Evolutionary conservation across 495 filamentous ascomycete species (phyloP), one percentile per base, ranked within the genome.

Genomic region (Xylaria telfairii): DNA sequence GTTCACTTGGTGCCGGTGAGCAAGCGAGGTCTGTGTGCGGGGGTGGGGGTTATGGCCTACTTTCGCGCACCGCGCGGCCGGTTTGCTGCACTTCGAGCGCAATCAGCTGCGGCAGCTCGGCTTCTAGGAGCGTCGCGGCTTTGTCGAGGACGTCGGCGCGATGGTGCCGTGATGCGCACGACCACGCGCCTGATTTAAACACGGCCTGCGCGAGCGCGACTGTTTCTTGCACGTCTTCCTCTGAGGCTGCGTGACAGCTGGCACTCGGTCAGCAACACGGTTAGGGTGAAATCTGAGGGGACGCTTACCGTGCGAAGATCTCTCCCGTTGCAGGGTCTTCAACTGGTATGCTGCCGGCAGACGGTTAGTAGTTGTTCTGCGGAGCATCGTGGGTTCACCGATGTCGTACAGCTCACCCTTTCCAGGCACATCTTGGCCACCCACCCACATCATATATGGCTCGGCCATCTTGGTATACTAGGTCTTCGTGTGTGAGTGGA

Each of bases 11-110:
- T n/a, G 0, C 21, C n/a, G 37, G 15, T 32, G 13, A 17, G 65
- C 59, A 1, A 59, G 65, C 13, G 10, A 12, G 32, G 8, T 39
- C 2, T 3, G 19, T n/a, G 19, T 37, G 44, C 42, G 64, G 30
- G 53, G 54, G 32, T 1, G 42, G 41, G 56, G 39, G 28, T 26
- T 1, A 26, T n/a, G 41, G 17, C 51, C 3, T 70, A 70, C 68
- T 90, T 72, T 92, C 90, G 17, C 88, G 87, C 66, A 90, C 83
- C 0, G 84, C 87, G 0, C 90, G 86, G 37, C 90, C 90, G 0
- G 89, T 92, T 71, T 92, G 90, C 28, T 74, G 81, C 12, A 88
- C 85, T 75, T 92, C 90, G 12, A 90, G 79, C 3, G 78, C 74
- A 59, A 90, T 84, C 51, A 92, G 81, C 9, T 81, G 78, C 0